Conservation (phyloP, 2,329 filamentous ascomycete species). For the Chaetomium olivaceum region DNA sequence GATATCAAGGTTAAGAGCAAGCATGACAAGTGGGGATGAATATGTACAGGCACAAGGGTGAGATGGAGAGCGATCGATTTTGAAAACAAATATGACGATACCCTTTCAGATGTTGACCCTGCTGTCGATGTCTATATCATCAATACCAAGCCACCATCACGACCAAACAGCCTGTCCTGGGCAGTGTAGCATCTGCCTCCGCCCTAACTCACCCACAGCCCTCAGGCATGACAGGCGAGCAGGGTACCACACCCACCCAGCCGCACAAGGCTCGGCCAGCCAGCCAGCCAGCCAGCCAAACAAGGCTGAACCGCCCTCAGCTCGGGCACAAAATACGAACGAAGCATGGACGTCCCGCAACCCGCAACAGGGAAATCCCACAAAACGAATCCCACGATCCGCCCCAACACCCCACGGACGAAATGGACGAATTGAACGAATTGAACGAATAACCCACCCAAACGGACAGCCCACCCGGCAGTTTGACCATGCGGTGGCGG, state of each 20-base stretch:
- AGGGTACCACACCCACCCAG: not conserved
- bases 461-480: too few species aligned
- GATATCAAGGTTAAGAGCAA: slow-evolving; percentile 89
- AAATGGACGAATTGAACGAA: not conserved
- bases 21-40: slow-evolving; percentile 76
- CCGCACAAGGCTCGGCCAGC: not conserved
- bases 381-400: not conserved
- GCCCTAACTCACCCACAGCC: not conserved
- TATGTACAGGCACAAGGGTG: not conserved
- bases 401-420: not conserved
- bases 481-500: too few species aligned
- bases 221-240: not conserved
- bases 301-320: not conserved
- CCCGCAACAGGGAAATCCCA: not conserved
- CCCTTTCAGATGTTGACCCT: not conserved
- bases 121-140: too few species aligned
- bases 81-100: not conserved
- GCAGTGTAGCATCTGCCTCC: not conserved
- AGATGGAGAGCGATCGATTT: not conserved
- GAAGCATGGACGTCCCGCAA: not conserved
- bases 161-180: not conserved
- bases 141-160: not conserved
- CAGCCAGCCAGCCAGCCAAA: not conserved
- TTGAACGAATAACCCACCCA: not conserved
- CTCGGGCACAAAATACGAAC: not conserved